Conservation (phyloP, 306 rosid species). For the Cicer judaicum region DNA sequence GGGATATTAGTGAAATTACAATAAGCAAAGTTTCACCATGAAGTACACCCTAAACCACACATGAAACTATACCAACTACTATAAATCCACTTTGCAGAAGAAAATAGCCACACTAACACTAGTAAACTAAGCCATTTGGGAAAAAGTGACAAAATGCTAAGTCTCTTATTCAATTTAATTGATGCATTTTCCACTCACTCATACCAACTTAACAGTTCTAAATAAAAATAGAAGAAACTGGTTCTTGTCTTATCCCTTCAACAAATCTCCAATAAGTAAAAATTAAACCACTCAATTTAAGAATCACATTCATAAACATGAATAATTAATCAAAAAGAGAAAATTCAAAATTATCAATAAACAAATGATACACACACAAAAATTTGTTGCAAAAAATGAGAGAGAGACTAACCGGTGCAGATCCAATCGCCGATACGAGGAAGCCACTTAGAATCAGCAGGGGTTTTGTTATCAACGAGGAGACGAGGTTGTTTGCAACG, state of each 20-base stretch:
- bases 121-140: not conserved
- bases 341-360: not conserved
- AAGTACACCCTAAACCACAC: not conserved
- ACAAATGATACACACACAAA: not conserved
- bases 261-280: conserved; percentile 8
- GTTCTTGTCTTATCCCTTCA: not conserved
- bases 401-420: conserved; percentile 78
- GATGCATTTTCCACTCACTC: not conserved
- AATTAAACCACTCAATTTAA: conserved; percentile 2
- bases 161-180: conserved; percentile 24
- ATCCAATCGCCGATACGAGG: conserved; percentile 98
- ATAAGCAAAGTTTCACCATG: conserved; percentile 5
- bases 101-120: conserved; percentile 11
- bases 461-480: conserved; percentile 88
- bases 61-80: not conserved
- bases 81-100: conserved; percentile 22
- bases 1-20: conserved; percentile 8
- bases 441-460: conserved; percentile 96
- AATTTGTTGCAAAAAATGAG: not conserved
- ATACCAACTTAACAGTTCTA: not conserved
- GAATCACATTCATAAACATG: conserved; percentile 24
- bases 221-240: not conserved
- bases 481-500: conserved; percentile 96
- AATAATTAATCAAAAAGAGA: not conserved
- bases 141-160: not conserved